Evolutionary conservation across 805 yeast species (phyloP), one percentile per base, ranked within the genome.

Genomic region (Saturnispora quitensis): DNA sequence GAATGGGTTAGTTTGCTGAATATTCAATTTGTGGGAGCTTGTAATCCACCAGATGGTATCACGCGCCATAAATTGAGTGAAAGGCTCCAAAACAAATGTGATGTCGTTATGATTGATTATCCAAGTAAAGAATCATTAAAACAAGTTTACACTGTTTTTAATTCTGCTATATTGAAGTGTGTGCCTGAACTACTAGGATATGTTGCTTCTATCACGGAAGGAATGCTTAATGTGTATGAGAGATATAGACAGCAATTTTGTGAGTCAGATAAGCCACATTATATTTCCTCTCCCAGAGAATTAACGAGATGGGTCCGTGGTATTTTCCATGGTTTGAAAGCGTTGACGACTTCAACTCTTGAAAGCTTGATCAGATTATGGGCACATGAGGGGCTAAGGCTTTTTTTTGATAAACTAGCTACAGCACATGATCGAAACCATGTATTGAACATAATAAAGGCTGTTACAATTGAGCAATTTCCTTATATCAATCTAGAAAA

Each of bases 11-110:
- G 69, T 0, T 54, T 89, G 8, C 69, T 73, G 17, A 74, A 81
- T 45, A 72, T 91, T 27, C 95, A 86, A 60, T 74, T 91, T 68
- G 93, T 89, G n/a, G 97, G 95, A 8, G 97, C 98, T 0, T 91
- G 98, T 64, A 91, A 91, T 61, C 93, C 97, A 1, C 83, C 96
- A 0, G 73, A 82, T 0, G 95, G 86, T 65, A 78, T 81, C 3
- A 96, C 97, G 0, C 73, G 98, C 54, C 69, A 75, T 10, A 63
- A 62, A 3, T 61, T 91, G 22, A 70, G 81, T 1, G 61, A 70
- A 9, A 68, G 97, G 43, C 83, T 90, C 58, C 65, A 86, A 45
- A 72, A 95, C 5, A 90, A 83, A 59, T 71, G 78, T 3, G 67
- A 84, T 0, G 70, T 88, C 5, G 57, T 91, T 0, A 77, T 80